phyloP scores from a whole-genome alignment of 2,329 filamentous ascomycete species.

The Ophiostoma ips region DNA sequence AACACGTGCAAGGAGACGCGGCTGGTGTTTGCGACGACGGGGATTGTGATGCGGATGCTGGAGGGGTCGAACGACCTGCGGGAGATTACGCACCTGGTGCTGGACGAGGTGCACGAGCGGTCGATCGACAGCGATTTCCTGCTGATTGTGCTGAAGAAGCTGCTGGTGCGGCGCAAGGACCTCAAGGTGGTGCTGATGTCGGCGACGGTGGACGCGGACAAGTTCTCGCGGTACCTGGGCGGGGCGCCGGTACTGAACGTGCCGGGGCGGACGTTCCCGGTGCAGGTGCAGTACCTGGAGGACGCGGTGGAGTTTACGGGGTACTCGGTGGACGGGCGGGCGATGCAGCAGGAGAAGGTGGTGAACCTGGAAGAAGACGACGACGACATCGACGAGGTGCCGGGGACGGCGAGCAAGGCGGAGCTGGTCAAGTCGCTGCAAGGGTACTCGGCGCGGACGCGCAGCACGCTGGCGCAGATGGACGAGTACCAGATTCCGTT shows the following conservation, averaged over 20 bases:
- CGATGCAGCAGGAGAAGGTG: constrained; percentile 38
- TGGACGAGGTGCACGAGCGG: constrained; percentile 96
- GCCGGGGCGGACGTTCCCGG: constrained; percentile 85
- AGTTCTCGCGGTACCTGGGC: constrained; percentile 78
- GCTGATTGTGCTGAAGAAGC: constrained; percentile 75
- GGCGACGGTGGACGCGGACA: constrained; percentile 83
- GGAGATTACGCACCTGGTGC: constrained; percentile 82
- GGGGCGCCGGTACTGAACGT: constrained; percentile 79
- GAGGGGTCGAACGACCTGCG: constrained; percentile 75
- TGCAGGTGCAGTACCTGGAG: constrained; percentile 76
- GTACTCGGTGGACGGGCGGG: constrained; percentile 44
- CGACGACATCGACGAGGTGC: constrained; percentile 30
- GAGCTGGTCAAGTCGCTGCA: constrained; percentile 52
- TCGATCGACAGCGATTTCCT: constrained; percentile 96
- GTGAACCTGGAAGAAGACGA: constrained; percentile 50
- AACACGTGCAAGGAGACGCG: constrained; percentile 71
- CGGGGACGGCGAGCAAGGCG: constrained; percentile 35
- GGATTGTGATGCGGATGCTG: constrained; percentile 97
- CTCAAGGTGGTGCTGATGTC: constrained; percentile 95
- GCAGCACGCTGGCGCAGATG: constrained; percentile 58
- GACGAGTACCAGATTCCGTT: constrained; percentile 91
- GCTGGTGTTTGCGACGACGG: constrained; percentile 75
- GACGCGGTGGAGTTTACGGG: constrained; percentile 83
- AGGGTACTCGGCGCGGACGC: constrained; percentile 63
- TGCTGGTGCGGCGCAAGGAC: constrained; percentile 63